A percentile compares a stretch with the other conserved stretches of the same genome.
Conservation (phyloP, 2,329 filamentous ascomycete species). For the Chalara sp. region DNA sequence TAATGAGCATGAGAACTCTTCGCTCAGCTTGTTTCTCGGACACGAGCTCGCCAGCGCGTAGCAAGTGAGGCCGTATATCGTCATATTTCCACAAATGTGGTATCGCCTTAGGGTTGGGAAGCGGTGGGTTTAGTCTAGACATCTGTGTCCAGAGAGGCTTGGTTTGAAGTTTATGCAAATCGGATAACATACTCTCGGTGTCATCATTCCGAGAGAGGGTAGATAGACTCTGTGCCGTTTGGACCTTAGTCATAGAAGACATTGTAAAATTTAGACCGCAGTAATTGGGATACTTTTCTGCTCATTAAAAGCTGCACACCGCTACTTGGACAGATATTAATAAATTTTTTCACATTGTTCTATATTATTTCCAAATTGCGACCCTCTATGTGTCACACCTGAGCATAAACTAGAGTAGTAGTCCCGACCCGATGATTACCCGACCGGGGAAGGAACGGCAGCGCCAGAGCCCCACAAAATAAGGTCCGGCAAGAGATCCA, state of each 20-base stretch:
- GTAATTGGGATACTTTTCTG: neutral
- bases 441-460: too few species aligned
- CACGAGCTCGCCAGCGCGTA: constrained; percentile 29
- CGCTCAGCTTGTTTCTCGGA: constrained; percentile 35
- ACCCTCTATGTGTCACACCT: too few species aligned
- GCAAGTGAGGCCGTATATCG: constrained; percentile 26
- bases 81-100: constrained; percentile 35
- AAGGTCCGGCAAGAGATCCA: too few species aligned
- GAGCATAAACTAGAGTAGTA: too few species aligned
- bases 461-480: too few species aligned
- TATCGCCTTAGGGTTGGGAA: constrained; percentile 35
- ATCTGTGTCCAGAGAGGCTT: constrained; percentile 43
- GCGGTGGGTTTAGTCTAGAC: constrained; percentile 38
- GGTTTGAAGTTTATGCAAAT: constrained; percentile 19
- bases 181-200: constrained; percentile 22
- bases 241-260: neutral
- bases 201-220: constrained; percentile 24
- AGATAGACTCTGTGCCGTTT: neutral
- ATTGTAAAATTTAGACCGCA: neutral
- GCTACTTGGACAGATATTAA: too few species aligned
- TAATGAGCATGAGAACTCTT: constrained; percentile 36
- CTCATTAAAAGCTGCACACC: too few species aligned
- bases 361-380: too few species aligned
- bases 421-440: too few species aligned
- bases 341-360: too few species aligned